Conservation (phyloP, 1,284 basidiomycete genomes). For the Sutorius eximius region DNA sequence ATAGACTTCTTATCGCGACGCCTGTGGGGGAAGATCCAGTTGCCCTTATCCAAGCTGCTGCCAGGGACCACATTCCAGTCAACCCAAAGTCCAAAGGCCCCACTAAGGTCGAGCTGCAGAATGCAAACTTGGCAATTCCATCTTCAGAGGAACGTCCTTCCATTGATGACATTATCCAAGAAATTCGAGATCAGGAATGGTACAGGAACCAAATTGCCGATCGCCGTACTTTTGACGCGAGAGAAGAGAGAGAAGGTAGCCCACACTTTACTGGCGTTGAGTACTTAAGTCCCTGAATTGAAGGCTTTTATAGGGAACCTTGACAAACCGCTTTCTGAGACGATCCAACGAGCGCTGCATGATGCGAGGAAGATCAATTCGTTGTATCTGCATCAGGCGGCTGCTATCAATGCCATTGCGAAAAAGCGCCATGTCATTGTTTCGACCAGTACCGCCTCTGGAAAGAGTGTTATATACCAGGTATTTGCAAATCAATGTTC, state of each 20-base stretch:
- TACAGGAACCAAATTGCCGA: conserved; percentile 70
- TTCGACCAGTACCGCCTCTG: conserved; percentile 90
- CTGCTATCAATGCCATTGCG: conserved; percentile 70
- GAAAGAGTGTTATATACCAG: conserved; percentile 91
- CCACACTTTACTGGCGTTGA: conserved; percentile 5
- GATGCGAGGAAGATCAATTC: conserved; percentile 64
- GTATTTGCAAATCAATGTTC: conserved; percentile 34
- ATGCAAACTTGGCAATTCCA: conserved; percentile 46
- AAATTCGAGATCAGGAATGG: conserved; percentile 59
- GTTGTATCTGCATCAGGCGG: conserved; percentile 79
- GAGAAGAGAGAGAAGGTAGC: conserved; percentile 52
- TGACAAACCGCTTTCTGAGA: conserved; percentile 56
- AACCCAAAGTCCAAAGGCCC: conserved; percentile 44
- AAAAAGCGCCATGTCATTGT: conserved; percentile 77
- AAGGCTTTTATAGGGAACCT: conserved; percentile 43
- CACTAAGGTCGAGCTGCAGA: background rate
- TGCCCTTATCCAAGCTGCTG: conserved; percentile 61
- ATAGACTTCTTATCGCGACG: conserved; percentile 58
- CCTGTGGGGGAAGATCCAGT: conserved; percentile 59
- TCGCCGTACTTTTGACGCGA: conserved; percentile 53
- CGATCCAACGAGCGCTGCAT: conserved; percentile 57
- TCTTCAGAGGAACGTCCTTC: conserved; percentile 54
- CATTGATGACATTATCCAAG: conserved; percentile 42
- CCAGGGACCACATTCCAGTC: conserved; percentile 68
- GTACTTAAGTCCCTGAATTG: background rate